A percentile compares a stretch with the other conserved stretches of the same genome.
Evolutionary conservation across 2,329 filamentous ascomycete species (phyloP).

Genomic region (Xylariaceae sp.): DNA sequence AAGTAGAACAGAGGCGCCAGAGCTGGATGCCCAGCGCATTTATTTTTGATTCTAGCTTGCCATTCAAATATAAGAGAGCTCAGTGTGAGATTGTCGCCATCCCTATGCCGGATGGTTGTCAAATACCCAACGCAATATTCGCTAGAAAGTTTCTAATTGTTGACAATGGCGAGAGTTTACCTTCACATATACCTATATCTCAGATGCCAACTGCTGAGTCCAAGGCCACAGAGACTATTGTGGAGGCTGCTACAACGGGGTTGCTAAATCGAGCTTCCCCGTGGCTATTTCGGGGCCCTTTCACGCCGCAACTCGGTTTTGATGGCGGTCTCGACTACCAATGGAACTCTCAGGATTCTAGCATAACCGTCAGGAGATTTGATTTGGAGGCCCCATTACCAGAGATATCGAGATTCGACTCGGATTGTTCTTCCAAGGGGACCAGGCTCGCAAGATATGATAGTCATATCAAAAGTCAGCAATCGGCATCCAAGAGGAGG

Average conservation of each 20-base stretch:
- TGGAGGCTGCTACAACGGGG: slow-evolving; percentile 39
- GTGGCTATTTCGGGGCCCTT: slow-evolving; percentile 50
- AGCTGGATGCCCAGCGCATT: slow-evolving; percentile 40
- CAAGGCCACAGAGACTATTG: slow-evolving; percentile 47
- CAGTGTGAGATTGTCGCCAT: slow-evolving; percentile 25
- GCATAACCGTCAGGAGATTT: slow-evolving; percentile 31
- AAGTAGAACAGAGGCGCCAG: slow-evolving; percentile 35
- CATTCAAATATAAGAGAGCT: slow-evolving; percentile 30
- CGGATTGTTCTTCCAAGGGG: neutral
- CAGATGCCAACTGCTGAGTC: slow-evolving; percentile 52
- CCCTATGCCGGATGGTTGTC: slow-evolving; percentile 45
- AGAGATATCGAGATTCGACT: neutral
- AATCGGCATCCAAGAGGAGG: slow-evolving; percentile 29
- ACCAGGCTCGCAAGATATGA: neutral
- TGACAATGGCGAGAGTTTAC: slow-evolving; percentile 42
- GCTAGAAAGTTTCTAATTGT: slow-evolving; percentile 51
- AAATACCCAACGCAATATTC: slow-evolving; percentile 53
- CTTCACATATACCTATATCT: slow-evolving; percentile 42
- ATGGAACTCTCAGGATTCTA: slow-evolving; percentile 39
- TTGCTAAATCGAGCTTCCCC: slow-evolving; percentile 35
- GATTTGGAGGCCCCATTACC: slow-evolving; percentile 27
- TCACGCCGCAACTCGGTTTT: slow-evolving; percentile 54
- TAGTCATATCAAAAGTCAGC: slow-evolving; percentile 1
- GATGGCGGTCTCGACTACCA: slow-evolving; percentile 53
- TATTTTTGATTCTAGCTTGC: slow-evolving; percentile 31